Evolutionary conservation across 768 basidiomycete genomes (phyloP), one percentile per base, ranked within the genome.

Genomic region (Rossbeevera mucosa): DNA sequence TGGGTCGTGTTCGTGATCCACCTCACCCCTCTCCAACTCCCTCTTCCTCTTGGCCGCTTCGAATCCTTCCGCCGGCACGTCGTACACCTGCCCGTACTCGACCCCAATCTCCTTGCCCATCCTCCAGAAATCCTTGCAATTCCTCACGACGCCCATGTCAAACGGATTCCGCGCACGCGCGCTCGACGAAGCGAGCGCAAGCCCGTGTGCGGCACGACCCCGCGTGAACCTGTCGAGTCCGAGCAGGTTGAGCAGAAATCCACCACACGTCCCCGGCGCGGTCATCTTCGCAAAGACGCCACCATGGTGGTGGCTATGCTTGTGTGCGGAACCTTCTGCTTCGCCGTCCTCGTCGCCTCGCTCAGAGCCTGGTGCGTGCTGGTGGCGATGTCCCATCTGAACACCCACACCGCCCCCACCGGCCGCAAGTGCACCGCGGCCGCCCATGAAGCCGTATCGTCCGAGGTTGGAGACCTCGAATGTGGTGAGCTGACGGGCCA

Each of bases 381-480:
- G 60, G 24, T 88, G 85, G n/a, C 79, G 77, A 64, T 88, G 87
- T 3, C 90, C 86, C 85, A 88, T 88, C 66, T 92, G 90, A 16
- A 82, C 75, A 18, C 36, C 36, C 11, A 18, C 12, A 49, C 77
- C 81, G 3, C 66, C 66, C 7, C 81, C 76, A 7, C 74, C 74
- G 18, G 88, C 74, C 31, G 78, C 81, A 2, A 83, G 80, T 18
- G 82, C 82, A 0, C 84, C 89, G 36, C 91, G 83, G 0, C 94
- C 94, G 31, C 96, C 95, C 92, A 99, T 95, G 74, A 86, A 97
- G 12, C 96, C 95, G 63, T 86, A 97, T 43, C 95, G 81, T 3
- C 95, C 93, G 2, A 98, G 82, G 64, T 99, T 99, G 53, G 86
- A 86, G 3, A 98, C 91, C 65, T 99, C 95, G 50, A 94, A 79